Percentiles rank a stretch among this genome's conserved stretches.
phyloP scores from a whole-genome alignment of 345 rosid genomes.

The Leavenworthia alabamica region DNA sequence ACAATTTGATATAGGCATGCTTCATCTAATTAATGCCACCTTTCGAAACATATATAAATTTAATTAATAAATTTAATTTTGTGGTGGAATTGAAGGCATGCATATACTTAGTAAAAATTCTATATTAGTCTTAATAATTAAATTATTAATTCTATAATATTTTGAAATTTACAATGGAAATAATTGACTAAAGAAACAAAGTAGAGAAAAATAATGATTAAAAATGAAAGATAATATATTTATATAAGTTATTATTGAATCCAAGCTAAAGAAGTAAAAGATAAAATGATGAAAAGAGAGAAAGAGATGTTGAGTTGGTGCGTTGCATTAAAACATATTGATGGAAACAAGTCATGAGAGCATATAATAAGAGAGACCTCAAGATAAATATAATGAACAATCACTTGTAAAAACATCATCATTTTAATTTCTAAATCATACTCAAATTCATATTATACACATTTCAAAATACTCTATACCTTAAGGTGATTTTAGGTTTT shows the following conservation, averaged over 20 bases:
- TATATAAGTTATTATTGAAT: not conserved
- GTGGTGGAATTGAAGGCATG: constrained; percentile 4
- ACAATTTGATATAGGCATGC: constrained; percentile 25
- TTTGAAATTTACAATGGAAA: not conserved
- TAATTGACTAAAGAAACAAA: not conserved
- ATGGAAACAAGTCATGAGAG: constrained; percentile 48
- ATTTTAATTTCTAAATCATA: constrained; percentile 22
- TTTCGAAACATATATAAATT: constrained; percentile 12
- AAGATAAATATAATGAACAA: constrained; percentile 18
- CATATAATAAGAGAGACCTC: constrained; percentile 10
- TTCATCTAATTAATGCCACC: constrained; percentile 26
- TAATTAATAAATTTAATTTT: not conserved
- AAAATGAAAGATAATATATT: constrained; percentile 44
- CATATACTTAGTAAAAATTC: not conserved
- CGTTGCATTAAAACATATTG: constrained; percentile 42
- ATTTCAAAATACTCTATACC: not conserved
- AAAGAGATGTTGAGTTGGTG: constrained; percentile 52
- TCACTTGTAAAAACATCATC: constrained; percentile 28
- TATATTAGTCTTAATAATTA: not conserved
- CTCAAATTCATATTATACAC: not conserved
- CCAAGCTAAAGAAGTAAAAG: constrained; percentile 19
- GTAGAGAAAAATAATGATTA: constrained; percentile 35
- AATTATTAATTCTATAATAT: not conserved
- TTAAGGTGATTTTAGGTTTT: not conserved
- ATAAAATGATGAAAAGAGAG: constrained; percentile 51